Evolutionary conservation across 2,329 filamentous ascomycete genomes (phyloP).

Genomic region (Paecilomyces formosus): DNA sequence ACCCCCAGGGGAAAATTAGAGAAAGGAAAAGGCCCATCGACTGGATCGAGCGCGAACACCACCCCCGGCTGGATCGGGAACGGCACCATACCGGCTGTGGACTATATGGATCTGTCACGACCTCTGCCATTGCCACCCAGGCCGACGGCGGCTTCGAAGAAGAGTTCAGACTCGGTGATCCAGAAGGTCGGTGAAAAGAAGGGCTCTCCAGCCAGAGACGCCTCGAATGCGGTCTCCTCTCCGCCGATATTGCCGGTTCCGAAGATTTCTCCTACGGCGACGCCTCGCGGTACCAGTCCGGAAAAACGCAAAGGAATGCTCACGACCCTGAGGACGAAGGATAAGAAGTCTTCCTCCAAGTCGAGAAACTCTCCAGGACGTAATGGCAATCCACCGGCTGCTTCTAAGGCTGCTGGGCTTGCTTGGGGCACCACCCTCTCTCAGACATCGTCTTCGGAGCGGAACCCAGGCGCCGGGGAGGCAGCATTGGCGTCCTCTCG

Average conservation of each 20-base stretch:
- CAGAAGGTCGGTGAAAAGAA: slow-evolving; percentile 9
- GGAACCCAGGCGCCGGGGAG: slow-evolving; percentile 15
- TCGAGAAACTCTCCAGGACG: slow-evolving; percentile 39
- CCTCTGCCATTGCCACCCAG: slow-evolving; percentile 53
- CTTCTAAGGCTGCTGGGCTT: slow-evolving; percentile 55
- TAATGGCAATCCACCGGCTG: slow-evolving; percentile 44
- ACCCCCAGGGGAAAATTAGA: slow-evolving; percentile 15
- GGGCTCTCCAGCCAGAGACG: slow-evolving; percentile 14
- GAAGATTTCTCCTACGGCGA: slow-evolving; percentile 25
- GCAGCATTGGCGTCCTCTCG: slow-evolving; percentile 22
- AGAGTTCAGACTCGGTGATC: slow-evolving; percentile 14
- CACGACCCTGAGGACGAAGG: slow-evolving; percentile 45
- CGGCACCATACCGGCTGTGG: slow-evolving; percentile 73
- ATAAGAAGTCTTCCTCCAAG: slow-evolving; percentile 36
- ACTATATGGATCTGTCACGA: slow-evolving; percentile 73
- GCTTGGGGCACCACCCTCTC: slow-evolving; percentile 47
- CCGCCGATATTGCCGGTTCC: slow-evolving; percentile 24
- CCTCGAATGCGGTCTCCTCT: slow-evolving; percentile 10
- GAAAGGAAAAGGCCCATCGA: slow-evolving; percentile 24
- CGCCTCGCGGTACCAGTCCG: slow-evolving; percentile 52
- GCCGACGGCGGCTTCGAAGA: slow-evolving; percentile 13
- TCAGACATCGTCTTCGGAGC: slow-evolving; percentile 17
- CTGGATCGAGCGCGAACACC: slow-evolving; percentile 9
- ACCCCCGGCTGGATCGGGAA: slow-evolving; percentile 62
- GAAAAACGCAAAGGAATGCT: slow-evolving; percentile 54